Base-by-base conservation (phyloP, 2,329 filamentous ascomycete genomes). In the Cladobotryum mycophilum region DNA sequence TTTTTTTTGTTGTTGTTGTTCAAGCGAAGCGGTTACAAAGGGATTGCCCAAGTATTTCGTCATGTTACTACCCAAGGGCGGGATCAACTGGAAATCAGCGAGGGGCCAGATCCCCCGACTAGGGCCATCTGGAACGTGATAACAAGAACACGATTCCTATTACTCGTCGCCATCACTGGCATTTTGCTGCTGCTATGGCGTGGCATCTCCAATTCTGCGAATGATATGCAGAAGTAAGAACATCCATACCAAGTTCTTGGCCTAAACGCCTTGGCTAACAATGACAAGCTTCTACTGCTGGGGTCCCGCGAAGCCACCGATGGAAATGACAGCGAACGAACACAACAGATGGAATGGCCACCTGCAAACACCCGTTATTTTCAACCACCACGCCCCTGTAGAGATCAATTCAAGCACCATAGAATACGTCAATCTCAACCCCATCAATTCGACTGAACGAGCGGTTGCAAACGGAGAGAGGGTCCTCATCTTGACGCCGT, bases 301-400 rank as follows among this genome's bases (percentile, higher is more conserved):
- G 80, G 93, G 93, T 12, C 92, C 93, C 13, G 82, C 86, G 20
- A 96, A 95, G 75, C 82, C 93, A n/a, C 93, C 93, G 48, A 95
- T 95, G 84, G 84, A 93, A 57, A 96, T 99, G 89, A 82, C 87
- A 40, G 75, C 86, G 50, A 96, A 96, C 67, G 93, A 99, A 67
- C 86, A 92, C 68, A 85, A 85, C 55, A 80, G 89, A 57, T 99
- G 93, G 93, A 86, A 88, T 59, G 84, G 83, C 52, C 91, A 96
- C 65, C 76, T 93, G 56, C 85, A 91, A 61, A 97, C 93, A 3
- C 93, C 93, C 45, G 90, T 99, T 60, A 81, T 96, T 58, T 96
- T 95, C 78, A 99, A 99, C 74, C 88, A 92, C 70, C 93, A 97
- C 70, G 84, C 86, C 56, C 86, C 93, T 35, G 78, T 96, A 63